Conservation (phyloP, 2,329 filamentous ascomycete genomes). For the Xylaria sp. region DNA sequence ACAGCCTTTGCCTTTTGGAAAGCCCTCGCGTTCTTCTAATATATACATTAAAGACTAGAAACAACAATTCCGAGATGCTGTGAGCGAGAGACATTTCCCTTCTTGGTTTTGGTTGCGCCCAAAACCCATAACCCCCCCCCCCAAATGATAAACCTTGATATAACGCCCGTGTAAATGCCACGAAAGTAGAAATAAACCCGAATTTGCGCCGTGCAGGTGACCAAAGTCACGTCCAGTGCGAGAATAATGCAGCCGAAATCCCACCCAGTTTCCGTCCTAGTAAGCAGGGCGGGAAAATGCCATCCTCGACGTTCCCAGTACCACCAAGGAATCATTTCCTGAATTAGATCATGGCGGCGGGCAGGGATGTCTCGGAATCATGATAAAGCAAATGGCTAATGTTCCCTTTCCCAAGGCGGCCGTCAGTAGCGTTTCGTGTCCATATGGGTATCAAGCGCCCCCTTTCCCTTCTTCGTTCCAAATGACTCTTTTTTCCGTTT, state of each 20-base stretch:
- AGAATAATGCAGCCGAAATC: not conserved
- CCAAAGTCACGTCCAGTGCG: not conserved
- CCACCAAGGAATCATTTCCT: not conserved
- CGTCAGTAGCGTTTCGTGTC: conserved; percentile 33
- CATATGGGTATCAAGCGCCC: conserved; percentile 34
- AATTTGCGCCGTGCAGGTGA: not conserved
- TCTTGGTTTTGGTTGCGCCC: not conserved
- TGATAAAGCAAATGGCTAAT: conserved; percentile 10
- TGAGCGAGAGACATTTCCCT: not conserved
- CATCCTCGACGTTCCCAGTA: not conserved
- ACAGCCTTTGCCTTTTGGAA: not conserved
- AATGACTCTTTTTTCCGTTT: conserved; percentile 8
- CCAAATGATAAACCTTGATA: not conserved
- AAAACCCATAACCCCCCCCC: not conserved
- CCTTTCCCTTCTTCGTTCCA: conserved; percentile 10
- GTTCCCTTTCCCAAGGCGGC: conserved; percentile 23
- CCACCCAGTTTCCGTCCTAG: not conserved
- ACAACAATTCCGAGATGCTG: not conserved
- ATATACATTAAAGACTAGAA: conserved; percentile 1
- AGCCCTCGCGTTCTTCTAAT: not conserved
- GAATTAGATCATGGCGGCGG: conserved; percentile 9
- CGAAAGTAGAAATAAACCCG: not conserved
- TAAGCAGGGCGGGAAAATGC: not conserved
- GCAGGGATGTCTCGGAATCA: conserved; percentile 5
- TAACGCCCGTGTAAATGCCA: conserved; percentile 13